Base-by-base conservation (phyloP, 768 basidiomycete genomes). In the Leccinellum luteum region DNA sequence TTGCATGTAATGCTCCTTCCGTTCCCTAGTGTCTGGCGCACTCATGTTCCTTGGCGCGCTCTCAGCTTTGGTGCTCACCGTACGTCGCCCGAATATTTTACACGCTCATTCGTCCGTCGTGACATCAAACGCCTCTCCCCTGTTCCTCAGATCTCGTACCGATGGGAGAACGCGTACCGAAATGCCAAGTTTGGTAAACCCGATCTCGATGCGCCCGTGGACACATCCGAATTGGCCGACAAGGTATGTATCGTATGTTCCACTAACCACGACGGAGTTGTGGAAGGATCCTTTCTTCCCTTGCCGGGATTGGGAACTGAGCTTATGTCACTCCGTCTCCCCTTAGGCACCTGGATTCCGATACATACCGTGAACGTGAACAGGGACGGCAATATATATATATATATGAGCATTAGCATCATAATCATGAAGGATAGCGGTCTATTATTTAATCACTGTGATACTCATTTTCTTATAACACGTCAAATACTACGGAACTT, bases 221-320 rank as follows among this genome's bases (percentile, higher is more conserved):
- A 90, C 62, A 88, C 85, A 0, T 76, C 78, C 25, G 80, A 86
- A 60, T 67, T 87, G 7, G 88, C 88, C 1, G 88, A 90, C 64
- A 77, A 84, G 55, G 59, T 64, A 43, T 12, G 43, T 48, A n/a
- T n/a, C n/a, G n/a, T n/a, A n/a, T n/a, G 4, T n/a, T 5, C n/a
- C 38, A 41, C n/a, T 17, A 3, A n/a, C 30, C 34, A 51, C 23
- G 23, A 35, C 17, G 12, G 21, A n/a, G n/a, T n/a, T n/a, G n/a
- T n/a, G n/a, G n/a, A n/a, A 19, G 25, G 4, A 28, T 34, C 34
- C 19, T 21, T 12, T 6, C 12, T 2, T 12, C 1, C 23, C 17
- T 41, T 32, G 25, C 28, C 25, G 9, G 31, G 30, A 23, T 19
- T 9, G 5, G 30, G n/a, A n/a, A 14, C 7, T 15, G 9, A 51